A percentile compares a stretch with the other conserved stretches of the same genome.
These are phyloP conservation scores for Millerozyma acaciae DNA, from an alignment of 805 yeast genomes.

Conservation along the genomic window DNA sequence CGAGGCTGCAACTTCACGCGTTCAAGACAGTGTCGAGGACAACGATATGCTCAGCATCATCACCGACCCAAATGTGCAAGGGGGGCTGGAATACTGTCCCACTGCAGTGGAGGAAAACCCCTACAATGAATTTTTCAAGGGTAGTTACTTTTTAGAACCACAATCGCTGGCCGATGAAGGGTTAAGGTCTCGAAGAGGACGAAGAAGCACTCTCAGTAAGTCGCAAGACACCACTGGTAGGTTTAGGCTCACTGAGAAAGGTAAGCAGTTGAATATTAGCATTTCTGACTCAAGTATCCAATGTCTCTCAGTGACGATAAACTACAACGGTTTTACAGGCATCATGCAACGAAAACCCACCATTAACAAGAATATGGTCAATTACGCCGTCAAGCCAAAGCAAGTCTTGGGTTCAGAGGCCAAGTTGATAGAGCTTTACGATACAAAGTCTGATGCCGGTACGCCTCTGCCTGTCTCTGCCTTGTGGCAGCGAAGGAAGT, in stretches of 20 bases:
- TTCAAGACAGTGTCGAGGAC: neutral
- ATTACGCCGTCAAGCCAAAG: constrained; percentile 3
- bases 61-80: too few relatives aligned
- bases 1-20: too few relatives aligned
- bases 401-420: neutral
- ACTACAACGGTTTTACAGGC: constrained; percentile 19
- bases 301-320: constrained; percentile 17
- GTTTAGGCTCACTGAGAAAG: neutral
- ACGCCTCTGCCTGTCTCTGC: constrained; percentile 4
- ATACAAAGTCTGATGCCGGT: neutral
- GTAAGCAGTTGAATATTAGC: constrained; percentile 1
- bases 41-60: neutral
- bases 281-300: constrained; percentile 13
- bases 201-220: constrained; percentile 1
- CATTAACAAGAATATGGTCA: constrained; percentile 4
- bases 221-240: neutral
- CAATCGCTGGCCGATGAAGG: neutral
- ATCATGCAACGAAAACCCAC: constrained; percentile 5
- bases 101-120: too few relatives aligned
- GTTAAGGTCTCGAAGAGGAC: neutral
- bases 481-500: constrained; percentile 10
- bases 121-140: too few relatives aligned
- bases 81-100: too few relatives aligned
- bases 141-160: too few relatives aligned
- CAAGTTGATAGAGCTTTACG: constrained; percentile 1